Evolutionary conservation across 306 rosid genomes (phyloP).

Genomic region (Fragaria vesca): DNA sequence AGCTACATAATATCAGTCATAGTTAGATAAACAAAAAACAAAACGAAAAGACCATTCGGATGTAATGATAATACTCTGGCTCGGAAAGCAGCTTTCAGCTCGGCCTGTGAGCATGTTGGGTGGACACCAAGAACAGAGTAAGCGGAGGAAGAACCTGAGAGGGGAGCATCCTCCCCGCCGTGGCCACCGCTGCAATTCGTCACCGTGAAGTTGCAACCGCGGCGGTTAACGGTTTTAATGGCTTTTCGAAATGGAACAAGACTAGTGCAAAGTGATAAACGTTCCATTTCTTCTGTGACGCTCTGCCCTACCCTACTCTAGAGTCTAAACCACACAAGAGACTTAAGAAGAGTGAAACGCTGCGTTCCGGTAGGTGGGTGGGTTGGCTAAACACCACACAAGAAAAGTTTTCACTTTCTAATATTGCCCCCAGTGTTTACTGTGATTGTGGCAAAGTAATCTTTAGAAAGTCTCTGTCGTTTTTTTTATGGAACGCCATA

Average conservation of each 20-base stretch:
- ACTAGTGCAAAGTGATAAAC: constrained; percentile 20
- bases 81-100: constrained; percentile 87
- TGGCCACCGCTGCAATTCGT: constrained; percentile 34
- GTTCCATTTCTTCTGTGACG: constrained; percentile 27
- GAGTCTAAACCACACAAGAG: neutral
- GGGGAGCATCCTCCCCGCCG: constrained; percentile 36
- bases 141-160: constrained; percentile 49
- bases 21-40: neutral
- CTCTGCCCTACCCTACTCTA: neutral
- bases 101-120: constrained; percentile 55
- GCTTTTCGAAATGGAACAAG: constrained; percentile 40
- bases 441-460: no score
- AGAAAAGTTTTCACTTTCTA: no score
- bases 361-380: neutral
- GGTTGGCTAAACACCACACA: neutral
- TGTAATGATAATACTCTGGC: constrained; percentile 43
- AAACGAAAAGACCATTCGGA: neutral
- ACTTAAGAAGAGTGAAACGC: neutral
- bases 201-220: constrained; percentile 19
- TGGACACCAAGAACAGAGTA: constrained; percentile 61
- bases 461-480: no score
- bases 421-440: no score
- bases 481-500: no score
- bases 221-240: constrained; percentile 2
- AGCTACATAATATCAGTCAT: neutral